Evolutionary conservation across 2,329 filamentous ascomycete species (phyloP).

Genomic region (Pezicula neosporulosa): DNA sequence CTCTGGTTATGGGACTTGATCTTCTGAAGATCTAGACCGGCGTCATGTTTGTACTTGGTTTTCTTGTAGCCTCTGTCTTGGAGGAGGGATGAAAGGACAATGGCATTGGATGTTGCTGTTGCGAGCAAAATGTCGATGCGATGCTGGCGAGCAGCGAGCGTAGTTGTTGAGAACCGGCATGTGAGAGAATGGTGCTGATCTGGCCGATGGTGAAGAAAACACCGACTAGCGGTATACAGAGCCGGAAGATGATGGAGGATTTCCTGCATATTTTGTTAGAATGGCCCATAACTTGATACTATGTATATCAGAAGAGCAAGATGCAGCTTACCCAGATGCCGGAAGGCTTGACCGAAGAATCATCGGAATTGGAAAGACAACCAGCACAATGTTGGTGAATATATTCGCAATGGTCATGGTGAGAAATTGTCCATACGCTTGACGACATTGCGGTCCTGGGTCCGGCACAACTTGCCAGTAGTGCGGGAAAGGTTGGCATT

Average conservation of each 20-base stretch:
- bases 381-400: conserved; percentile 79
- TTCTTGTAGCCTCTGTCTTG: conserved; percentile 89
- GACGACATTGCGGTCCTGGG: conserved; percentile 78
- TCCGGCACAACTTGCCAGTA: conserved; percentile 82
- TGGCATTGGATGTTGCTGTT: conserved; percentile 80
- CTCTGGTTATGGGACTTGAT: conserved; percentile 39
- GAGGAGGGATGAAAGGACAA: conserved; percentile 88
- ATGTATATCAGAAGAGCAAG: background rate
- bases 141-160: conserved; percentile 85
- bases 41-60: conserved; percentile 64
- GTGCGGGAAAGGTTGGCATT: conserved; percentile 72
- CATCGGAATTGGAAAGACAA: conserved; percentile 84
- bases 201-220: conserved; percentile 77
- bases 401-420: conserved; percentile 85
- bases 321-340: conserved; percentile 41
- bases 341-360: conserved; percentile 75
- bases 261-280: conserved; percentile 51
- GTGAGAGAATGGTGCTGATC: conserved; percentile 67
- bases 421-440: conserved; percentile 79
- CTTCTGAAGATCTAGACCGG: conserved; percentile 24
- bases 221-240: conserved; percentile 77
- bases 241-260: conserved; percentile 72
- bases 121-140: conserved; percentile 83
- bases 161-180: conserved; percentile 72
- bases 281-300: background rate